Base-by-base conservation (phyloP, 768 basidiomycete genomes). In the Tricholoma hemisulphureum region DNA sequence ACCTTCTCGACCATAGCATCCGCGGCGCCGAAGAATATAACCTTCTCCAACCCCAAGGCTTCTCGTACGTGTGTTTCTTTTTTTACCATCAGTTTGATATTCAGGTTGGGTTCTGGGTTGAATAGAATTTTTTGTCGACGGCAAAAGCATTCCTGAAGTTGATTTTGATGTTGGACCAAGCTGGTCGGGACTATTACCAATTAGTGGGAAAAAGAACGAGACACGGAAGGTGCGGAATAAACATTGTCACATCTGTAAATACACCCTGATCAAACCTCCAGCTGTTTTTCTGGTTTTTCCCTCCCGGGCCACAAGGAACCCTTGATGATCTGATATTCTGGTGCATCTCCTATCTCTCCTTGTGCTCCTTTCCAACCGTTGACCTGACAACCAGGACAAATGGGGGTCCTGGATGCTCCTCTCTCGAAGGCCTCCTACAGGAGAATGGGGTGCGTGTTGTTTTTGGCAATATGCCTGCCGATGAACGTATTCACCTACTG, bases 211-310 rank as follows among this genome's bases (percentile, higher is more conserved):
- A 7, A 37, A 76, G 9, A 76, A 87, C 46, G 89, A 91, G 71
- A 87, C 86, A 5, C 80, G 88, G 43, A 78, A 90, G 80, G 87
- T 61, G 53, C 31, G 45, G 21, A 16, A 5, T 26, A 18, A 16
- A 2, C 9, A 2, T 14, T 2, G 32, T 32, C 2, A 32, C n/a
- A n/a, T n/a, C n/a, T 32, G 32, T 5, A 45, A 45, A 1, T 23
- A 0, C n/a, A n/a, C n/a, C n/a, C n/a, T 16, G 51, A 28, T 56
- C 31, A 26, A 20, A n/a, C 37, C 14, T 32, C 0, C 54, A 91
- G 87, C 79, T 90, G 14, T 91, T 87, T 75, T 91, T 91, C 73
- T 91, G 89, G 89, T 87, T 89, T 72, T 91, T 89, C 75, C 89
- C 89, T 54, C 87, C 89, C 1, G 88, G 87, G 3, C 86, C 87